phyloP scores from a whole-genome alignment of 2,329 filamentous ascomycete species.

The Neonectria magnoliae region DNA sequence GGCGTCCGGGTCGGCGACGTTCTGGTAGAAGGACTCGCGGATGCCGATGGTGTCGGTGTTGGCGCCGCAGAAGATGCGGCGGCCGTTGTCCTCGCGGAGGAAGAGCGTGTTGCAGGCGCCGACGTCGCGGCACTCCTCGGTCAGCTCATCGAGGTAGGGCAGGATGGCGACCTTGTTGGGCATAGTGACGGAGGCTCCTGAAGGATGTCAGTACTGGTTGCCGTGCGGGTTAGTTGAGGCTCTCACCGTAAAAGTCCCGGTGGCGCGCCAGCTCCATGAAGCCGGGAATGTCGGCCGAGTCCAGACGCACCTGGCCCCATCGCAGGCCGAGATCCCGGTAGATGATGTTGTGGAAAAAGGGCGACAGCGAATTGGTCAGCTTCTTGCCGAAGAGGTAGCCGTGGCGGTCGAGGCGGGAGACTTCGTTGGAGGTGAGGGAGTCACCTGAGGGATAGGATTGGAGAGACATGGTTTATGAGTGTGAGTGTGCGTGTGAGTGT shows the following conservation, averaged over 20 bases:
- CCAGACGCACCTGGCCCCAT: conserved; percentile 63
- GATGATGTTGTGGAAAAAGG: conserved; percentile 63
- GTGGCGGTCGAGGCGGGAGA: conserved; percentile 52
- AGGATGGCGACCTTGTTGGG: conserved; percentile 84
- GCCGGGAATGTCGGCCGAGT: conserved; percentile 59
- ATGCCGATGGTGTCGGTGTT: conserved; percentile 87
- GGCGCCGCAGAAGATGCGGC: conserved; percentile 71
- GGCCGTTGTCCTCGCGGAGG: conserved; percentile 61
- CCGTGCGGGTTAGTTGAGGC: not conserved
- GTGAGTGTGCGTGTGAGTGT: not conserved
- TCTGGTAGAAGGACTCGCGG: conserved; percentile 74
- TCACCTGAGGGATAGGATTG: conserved; percentile 36
- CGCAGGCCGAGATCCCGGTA: conserved; percentile 61
- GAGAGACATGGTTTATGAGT: conserved; percentile 34
- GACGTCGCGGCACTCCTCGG: conserved; percentile 75
- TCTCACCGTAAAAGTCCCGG: conserved; percentile 69
- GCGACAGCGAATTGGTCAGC: conserved; percentile 64
- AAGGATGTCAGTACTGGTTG: not conserved
- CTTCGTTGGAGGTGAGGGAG: conserved; percentile 35
- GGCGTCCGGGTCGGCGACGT: conserved; percentile 55
- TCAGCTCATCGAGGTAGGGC: conserved; percentile 76
- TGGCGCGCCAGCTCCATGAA: conserved; percentile 64
- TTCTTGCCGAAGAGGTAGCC: conserved; percentile 68
- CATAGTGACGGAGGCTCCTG: conserved; percentile 81
- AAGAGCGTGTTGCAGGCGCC: conserved; percentile 86